These are phyloP conservation scores for Citrus hindsii DNA, from an alignment of 345 rosid species.

Conservation along the genomic window DNA sequence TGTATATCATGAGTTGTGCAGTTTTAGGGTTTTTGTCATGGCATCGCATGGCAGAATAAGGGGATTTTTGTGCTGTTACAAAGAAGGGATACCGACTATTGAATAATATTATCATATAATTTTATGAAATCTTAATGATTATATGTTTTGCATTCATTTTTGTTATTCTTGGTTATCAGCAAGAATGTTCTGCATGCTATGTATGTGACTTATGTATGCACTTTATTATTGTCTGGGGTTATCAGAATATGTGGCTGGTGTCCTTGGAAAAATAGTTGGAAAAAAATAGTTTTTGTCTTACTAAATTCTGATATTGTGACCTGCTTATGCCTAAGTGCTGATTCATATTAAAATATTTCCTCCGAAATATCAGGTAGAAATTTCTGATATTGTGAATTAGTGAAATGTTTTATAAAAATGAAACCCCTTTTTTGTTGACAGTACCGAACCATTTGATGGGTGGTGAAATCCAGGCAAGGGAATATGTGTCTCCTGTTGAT, in stretches of 20 bases:
- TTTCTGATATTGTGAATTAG: not conserved
- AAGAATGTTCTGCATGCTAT: not conserved
- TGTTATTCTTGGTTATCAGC: not conserved
- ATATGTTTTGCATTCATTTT: not conserved
- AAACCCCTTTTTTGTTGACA: constrained; percentile 18
- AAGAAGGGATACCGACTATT: not conserved
- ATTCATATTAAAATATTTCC: not conserved
- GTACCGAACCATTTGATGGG: constrained; percentile 49
- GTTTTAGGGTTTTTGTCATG: not conserved
- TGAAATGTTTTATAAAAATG: not conserved
- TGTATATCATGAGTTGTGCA: not conserved
- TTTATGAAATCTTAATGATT: not conserved
- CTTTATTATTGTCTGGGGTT: not conserved
- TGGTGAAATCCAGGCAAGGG: constrained; percentile 45
- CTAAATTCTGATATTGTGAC: not conserved
- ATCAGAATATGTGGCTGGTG: not conserved
- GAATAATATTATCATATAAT: not conserved
- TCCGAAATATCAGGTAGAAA: not conserved
- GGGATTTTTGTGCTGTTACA: not conserved
- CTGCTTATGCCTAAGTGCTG: not conserved
- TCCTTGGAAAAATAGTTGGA: not conserved
- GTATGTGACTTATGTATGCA: not conserved
- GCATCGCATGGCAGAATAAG: not conserved
- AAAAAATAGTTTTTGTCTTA: not conserved
- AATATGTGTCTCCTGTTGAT: constrained; percentile 34